phyloP scores from a whole-genome alignment of 2,329 filamentous ascomycete species.

The Ophiostoma himal-ulmi region DNA sequence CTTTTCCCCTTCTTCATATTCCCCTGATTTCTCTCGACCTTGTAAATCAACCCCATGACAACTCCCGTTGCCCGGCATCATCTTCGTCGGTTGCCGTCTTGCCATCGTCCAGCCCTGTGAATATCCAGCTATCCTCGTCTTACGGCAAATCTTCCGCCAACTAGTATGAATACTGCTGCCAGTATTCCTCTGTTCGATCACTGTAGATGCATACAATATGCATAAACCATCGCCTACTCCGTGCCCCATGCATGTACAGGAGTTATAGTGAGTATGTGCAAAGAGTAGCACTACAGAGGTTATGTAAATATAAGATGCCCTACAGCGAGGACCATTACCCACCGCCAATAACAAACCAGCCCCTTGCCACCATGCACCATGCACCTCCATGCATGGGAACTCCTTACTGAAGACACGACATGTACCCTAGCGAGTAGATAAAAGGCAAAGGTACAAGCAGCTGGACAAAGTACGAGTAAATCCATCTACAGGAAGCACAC shows the following conservation, averaged over 20 bases:
- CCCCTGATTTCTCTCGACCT: no score
- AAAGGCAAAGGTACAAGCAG: background rate
- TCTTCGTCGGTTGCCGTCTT: background rate
- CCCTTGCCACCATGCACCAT: constrained; percentile 10
- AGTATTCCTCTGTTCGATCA: background rate
- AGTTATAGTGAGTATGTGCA: background rate
- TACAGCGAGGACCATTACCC: background rate
- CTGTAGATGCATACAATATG: constrained; percentile 1
- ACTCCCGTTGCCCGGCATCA: background rate
- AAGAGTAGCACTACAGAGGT: background rate
- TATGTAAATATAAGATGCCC: background rate
- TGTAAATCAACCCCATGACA: background rate
- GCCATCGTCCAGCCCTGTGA: background rate
- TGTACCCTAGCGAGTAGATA: background rate
- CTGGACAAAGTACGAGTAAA: background rate
- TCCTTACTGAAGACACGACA: background rate
- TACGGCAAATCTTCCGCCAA: background rate
- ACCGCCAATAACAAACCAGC: constrained; percentile 6
- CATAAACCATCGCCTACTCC: background rate
- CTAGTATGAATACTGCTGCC: background rate
- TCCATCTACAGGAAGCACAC: background rate
- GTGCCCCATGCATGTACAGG: background rate
- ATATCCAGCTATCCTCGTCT: background rate
- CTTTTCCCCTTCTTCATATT: no score
- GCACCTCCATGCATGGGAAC: background rate